Percentiles rank a stretch among this genome's conserved stretches.
Evolutionary conservation across 371 early-diverging fungal species (phyloP).

Genomic region (Encephalitozoon hellem): DNA sequence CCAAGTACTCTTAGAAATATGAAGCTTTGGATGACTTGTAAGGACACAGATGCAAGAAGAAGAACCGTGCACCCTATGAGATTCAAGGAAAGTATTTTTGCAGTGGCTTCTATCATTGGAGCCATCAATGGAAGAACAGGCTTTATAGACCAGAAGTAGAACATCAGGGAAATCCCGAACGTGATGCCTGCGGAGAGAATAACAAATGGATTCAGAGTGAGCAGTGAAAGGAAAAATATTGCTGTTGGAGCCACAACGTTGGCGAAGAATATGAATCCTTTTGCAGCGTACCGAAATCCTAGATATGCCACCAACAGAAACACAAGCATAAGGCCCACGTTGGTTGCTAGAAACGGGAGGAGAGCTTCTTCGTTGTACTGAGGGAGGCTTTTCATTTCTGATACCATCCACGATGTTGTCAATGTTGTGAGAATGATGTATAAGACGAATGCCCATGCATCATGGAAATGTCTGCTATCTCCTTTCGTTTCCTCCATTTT

Average conservation of each 20-base stretch:
- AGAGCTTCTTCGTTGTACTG: background rate
- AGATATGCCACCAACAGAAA: background rate
- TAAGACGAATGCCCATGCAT: constrained; percentile 41
- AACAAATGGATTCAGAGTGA: background rate
- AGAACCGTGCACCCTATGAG: constrained; percentile 31
- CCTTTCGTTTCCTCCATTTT: background rate
- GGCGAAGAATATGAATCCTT: background rate
- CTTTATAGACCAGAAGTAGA: constrained; percentile 4
- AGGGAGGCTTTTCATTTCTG: background rate
- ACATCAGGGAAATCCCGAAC: background rate
- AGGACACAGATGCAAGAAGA: constrained; percentile 42
- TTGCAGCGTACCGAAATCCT: background rate
- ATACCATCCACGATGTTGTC: background rate
- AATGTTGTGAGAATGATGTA: constrained; percentile 4
- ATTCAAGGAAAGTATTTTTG: constrained; percentile 41
- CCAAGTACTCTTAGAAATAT: constrained; percentile 32
- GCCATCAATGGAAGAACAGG: background rate
- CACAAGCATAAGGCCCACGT: background rate
- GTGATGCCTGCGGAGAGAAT: background rate
- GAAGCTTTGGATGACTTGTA: constrained; percentile 36
- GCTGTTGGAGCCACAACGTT: background rate
- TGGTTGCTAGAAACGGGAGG: background rate
- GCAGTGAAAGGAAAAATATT: background rate
- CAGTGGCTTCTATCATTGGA: background rate
- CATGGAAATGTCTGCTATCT: constrained; percentile 33